Evolutionary conservation across 2,329 filamentous ascomycete genomes (phyloP).

Genomic region (Sporothrix luriei): DNA sequence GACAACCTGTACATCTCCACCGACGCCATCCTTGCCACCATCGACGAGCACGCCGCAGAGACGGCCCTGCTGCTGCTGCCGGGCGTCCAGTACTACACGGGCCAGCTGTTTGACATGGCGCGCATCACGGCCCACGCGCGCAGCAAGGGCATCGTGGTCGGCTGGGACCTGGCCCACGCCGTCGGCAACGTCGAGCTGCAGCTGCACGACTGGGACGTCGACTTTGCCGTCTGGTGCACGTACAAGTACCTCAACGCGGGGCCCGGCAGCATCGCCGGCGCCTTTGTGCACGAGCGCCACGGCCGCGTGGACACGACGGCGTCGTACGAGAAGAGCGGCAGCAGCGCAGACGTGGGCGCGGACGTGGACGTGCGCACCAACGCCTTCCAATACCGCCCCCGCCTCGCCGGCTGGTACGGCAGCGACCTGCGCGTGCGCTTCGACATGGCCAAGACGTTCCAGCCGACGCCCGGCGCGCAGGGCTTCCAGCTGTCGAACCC

Average conservation of each 20-base stretch:
- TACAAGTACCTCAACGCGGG: slow-evolving; percentile 94
- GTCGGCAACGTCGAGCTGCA: slow-evolving; percentile 78
- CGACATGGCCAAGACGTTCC: slow-evolving; percentile 79
- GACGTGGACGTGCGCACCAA: slow-evolving; percentile 42
- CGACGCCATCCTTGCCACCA: slow-evolving; percentile 68
- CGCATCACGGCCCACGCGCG: slow-evolving; percentile 76
- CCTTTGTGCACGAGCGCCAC: slow-evolving; percentile 79
- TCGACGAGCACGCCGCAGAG: slow-evolving; percentile 71
- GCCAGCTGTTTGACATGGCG: slow-evolving; percentile 82
- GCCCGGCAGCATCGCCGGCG: slow-evolving; percentile 76
- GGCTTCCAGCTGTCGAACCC: slow-evolving; percentile 88
- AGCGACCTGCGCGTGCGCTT: slow-evolving; percentile 76
- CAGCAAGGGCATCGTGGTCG: slow-evolving; percentile 56
- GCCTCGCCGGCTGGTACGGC: slow-evolving; percentile 86
- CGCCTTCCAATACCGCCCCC: slow-evolving; percentile 57
- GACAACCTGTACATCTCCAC: slow-evolving; percentile 66
- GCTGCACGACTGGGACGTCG: slow-evolving; percentile 86
- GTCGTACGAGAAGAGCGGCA: neutral
- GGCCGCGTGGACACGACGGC: slow-evolving; percentile 53
- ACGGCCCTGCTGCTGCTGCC: slow-evolving; percentile 79
- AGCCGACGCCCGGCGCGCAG: slow-evolving; percentile 73
- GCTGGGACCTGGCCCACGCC: slow-evolving; percentile 65
- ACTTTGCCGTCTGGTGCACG: slow-evolving; percentile 90
- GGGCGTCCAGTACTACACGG: slow-evolving; percentile 89
- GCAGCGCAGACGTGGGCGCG: neutral